Evolutionary conservation across 345 rosid genomes (phyloP).

Genomic region (Salix udensis): DNA sequence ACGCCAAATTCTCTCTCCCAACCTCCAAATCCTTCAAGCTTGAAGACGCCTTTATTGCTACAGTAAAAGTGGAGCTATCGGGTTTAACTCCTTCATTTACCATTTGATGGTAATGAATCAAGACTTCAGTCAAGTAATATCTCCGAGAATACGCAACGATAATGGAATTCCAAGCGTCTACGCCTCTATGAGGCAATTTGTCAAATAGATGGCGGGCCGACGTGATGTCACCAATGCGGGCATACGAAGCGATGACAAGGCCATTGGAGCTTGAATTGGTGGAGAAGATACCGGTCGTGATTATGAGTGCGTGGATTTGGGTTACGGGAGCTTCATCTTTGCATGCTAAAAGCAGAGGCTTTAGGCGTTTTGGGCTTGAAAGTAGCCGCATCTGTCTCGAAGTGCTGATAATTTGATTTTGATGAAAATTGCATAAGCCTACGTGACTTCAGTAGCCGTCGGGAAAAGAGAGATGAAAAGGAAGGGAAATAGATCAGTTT

Average conservation of each 20-base stretch:
- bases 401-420: too few species aligned
- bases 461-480: too few species aligned
- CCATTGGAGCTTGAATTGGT: constrained; percentile 21
- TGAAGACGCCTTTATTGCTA: constrained; percentile 64
- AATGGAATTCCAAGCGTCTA: constrained; percentile 55
- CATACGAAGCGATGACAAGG: constrained; percentile 33
- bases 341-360: constrained; percentile 35
- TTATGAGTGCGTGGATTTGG: constrained; percentile 44
- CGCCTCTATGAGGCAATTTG: constrained; percentile 44
- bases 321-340: constrained; percentile 28
- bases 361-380: constrained; percentile 40
- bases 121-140: constrained; percentile 36
- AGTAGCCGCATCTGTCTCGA: constrained; percentile 12
- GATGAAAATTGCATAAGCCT: too few species aligned
- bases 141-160: constrained; percentile 50
- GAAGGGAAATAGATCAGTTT: too few species aligned
- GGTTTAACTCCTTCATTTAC: constrained; percentile 44
- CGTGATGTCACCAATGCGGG: constrained; percentile 28
- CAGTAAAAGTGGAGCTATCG: constrained; percentile 71
- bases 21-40: constrained; percentile 35
- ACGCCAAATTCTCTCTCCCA: constrained; percentile 58
- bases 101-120: constrained; percentile 53
- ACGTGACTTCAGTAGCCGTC: too few species aligned
- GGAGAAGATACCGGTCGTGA: constrained; percentile 34
- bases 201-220: constrained; percentile 59